phyloP scores from a whole-genome alignment of 805 yeast genomes.

The Candida verbasci region DNA sequence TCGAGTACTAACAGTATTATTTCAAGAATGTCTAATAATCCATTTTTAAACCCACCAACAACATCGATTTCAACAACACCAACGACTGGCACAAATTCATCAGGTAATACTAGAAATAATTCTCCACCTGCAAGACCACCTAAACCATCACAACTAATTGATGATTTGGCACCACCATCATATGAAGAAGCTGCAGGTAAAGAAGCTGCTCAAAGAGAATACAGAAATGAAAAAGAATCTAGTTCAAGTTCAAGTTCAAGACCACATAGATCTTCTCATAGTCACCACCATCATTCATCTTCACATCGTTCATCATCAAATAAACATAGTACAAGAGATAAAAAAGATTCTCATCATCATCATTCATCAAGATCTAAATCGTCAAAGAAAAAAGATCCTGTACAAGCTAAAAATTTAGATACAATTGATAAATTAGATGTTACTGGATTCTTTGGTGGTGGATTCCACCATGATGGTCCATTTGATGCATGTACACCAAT shows the following conservation, averaged over 20 bases:
- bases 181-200: slow-evolving; percentile 67
- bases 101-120: slow-evolving; percentile 2
- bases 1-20: too few relatives aligned
- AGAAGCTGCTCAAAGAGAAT: slow-evolving; percentile 36
- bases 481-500: slow-evolving; percentile 98
- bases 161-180: slow-evolving; percentile 57
- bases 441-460: slow-evolving; percentile 88
- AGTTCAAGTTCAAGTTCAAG: slow-evolving; percentile 16
- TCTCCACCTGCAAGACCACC: slow-evolving; percentile 23
- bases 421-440: slow-evolving; percentile 95
- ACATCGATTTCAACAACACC: slow-evolving; percentile 5
- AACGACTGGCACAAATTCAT: slow-evolving; percentile 9
- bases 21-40: slow-evolving; percentile 44
- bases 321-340: slow-evolving; percentile 2
- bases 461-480: slow-evolving; percentile 98
- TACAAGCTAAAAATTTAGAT: slow-evolving; percentile 73
- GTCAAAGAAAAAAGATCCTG: slow-evolving; percentile 39
- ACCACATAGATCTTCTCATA: slow-evolving; percentile 16
- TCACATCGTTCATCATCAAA: slow-evolving; percentile 1
- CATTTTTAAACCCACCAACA: slow-evolving; percentile 27
- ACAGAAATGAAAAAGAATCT: slow-evolving; percentile 50
- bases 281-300: slow-evolving; percentile 9
- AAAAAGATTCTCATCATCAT: slow-evolving; percentile 4
- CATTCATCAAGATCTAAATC: slow-evolving; percentile 13
- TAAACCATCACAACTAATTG: slow-evolving; percentile 18